Percentiles rank a stretch among this genome's conserved stretches.
These are phyloP conservation scores for Naganishia friedmannii DNA, from an alignment of 768 basidiomycete species.

Conservation along the genomic window DNA sequence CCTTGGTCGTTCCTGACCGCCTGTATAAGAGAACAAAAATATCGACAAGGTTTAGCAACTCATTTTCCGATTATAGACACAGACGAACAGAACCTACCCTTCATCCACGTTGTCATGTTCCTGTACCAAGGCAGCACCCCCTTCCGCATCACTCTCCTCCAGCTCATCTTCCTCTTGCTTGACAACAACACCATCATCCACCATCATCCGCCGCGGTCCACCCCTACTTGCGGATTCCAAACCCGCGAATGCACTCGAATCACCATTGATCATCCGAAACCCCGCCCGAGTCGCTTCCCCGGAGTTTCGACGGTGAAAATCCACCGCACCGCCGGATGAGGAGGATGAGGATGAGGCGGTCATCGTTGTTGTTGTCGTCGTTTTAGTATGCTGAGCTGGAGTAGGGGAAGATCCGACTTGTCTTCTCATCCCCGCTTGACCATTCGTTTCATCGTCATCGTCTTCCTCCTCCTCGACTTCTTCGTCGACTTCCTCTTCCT, in stretches of 20 bases:
- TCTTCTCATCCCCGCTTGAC: neutral
- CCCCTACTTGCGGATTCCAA: neutral
- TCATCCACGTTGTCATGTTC: neutral
- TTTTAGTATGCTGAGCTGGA: neutral
- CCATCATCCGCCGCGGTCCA: neutral
- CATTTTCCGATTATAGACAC: neutral
- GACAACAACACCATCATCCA: neutral
- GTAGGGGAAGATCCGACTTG: neutral
- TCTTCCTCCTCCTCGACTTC: neutral
- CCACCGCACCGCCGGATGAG: conserved; percentile 3
- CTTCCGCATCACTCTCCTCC: neutral
- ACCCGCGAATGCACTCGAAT: conserved; percentile 7
- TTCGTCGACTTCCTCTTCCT: conserved; percentile 8
- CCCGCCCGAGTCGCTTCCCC: conserved; percentile 24
- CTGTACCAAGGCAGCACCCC: neutral
- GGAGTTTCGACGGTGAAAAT: conserved; percentile 23
- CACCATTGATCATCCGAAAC: conserved; percentile 24
- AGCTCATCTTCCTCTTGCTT: conserved; percentile 11
- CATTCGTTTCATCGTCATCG: neutral
- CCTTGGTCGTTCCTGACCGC: neutral
- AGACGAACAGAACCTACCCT: neutral
- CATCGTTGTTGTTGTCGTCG: neutral
- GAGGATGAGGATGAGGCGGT: neutral
- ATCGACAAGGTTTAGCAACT: neutral
- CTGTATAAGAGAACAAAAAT: neutral